phyloP scores from a whole-genome alignment of 495 filamentous ascomycete species.

The Hyaloscypha hepaticicola region DNA sequence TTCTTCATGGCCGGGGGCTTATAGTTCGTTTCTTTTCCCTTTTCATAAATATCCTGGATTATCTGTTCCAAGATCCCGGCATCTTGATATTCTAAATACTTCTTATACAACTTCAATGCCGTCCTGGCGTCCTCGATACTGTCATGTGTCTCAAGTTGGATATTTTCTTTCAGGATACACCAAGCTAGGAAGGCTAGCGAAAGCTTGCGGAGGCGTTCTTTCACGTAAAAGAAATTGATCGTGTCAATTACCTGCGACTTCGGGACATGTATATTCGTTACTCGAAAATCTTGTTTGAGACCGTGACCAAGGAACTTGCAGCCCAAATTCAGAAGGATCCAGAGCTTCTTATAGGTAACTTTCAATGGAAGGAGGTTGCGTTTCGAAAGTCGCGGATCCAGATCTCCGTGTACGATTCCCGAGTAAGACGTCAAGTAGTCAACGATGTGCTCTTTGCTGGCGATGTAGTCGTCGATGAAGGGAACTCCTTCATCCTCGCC shows the following conservation, averaged over 20 bases:
- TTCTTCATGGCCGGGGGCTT: constrained; percentile 58
- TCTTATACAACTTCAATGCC: constrained; percentile 83
- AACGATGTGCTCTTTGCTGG: constrained; percentile 83
- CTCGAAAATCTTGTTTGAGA: constrained; percentile 89
- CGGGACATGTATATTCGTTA: constrained; percentile 95
- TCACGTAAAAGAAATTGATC: constrained; percentile 78
- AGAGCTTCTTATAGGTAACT: constrained; percentile 94
- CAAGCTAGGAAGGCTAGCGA: constrained; percentile 86
- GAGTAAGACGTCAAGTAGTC: constrained; percentile 94
- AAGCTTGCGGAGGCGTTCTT: constrained; percentile 68
- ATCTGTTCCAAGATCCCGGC: constrained; percentile 77
- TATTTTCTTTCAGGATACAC: constrained; percentile 83
- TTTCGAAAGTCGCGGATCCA: constrained; percentile 66
- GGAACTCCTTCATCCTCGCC: constrained; percentile 74
- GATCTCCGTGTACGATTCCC: constrained; percentile 80
- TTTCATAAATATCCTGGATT: constrained; percentile 77
- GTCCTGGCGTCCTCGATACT: constrained; percentile 91
- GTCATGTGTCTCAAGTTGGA: constrained; percentile 88
- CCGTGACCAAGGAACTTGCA: constrained; percentile 94
- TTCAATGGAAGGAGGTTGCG: constrained; percentile 87
- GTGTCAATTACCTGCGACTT: constrained; percentile 92
- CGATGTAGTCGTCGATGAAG: constrained; percentile 97
- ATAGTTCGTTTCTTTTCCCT: constrained; percentile 69
- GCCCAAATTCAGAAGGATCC: constrained; percentile 92
- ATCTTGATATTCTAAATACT: constrained; percentile 84